Conservation (phyloP, 2,329 filamentous ascomycete species). For the Penicillium capsulatum region DNA sequence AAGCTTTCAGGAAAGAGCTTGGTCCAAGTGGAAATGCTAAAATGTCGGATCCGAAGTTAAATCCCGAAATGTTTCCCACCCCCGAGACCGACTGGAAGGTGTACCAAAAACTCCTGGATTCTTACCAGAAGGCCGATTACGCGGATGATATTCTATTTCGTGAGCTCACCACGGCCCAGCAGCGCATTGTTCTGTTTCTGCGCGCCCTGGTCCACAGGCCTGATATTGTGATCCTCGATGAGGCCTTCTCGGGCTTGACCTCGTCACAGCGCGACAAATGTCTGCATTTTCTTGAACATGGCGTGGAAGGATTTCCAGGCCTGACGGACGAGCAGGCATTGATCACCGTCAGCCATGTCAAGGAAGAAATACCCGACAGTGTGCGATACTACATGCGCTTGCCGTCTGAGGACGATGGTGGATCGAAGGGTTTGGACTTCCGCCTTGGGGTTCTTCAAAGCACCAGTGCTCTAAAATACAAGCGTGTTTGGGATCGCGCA, state of each 20-base stretch:
- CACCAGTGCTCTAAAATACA: too few relatives aligned
- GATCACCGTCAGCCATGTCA: conserved; percentile 86
- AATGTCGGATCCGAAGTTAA: not conserved
- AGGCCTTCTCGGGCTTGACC: conserved; percentile 84
- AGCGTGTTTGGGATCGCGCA: too few relatives aligned
- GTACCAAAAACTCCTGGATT: conserved; percentile 2
- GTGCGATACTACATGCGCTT: conserved; percentile 82
- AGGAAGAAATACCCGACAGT: conserved; percentile 81
- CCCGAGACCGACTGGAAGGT: conserved; percentile 3
- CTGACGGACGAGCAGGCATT: conserved; percentile 70
- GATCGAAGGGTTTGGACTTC: conserved; percentile 27
- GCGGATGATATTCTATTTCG: conserved; percentile 74
- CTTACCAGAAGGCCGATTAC: conserved; percentile 52
- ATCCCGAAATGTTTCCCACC: conserved; percentile 20
- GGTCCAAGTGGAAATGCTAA: conserved; percentile 50
- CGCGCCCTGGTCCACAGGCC: conserved; percentile 75
- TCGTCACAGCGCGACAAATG: conserved; percentile 80
- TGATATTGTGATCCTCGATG: conserved; percentile 79
- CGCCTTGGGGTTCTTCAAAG: conserved; percentile 19
- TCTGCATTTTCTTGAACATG: conserved; percentile 69
- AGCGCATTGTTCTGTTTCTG: conserved; percentile 80
- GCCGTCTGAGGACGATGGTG: conserved; percentile 45
- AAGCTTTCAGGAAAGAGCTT: conserved; percentile 76
- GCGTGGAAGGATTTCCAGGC: conserved; percentile 52
- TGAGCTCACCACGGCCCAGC: conserved; percentile 49